phyloP scores from a whole-genome alignment of 129 eudicot species.

The Pittosporum tobira region DNA sequence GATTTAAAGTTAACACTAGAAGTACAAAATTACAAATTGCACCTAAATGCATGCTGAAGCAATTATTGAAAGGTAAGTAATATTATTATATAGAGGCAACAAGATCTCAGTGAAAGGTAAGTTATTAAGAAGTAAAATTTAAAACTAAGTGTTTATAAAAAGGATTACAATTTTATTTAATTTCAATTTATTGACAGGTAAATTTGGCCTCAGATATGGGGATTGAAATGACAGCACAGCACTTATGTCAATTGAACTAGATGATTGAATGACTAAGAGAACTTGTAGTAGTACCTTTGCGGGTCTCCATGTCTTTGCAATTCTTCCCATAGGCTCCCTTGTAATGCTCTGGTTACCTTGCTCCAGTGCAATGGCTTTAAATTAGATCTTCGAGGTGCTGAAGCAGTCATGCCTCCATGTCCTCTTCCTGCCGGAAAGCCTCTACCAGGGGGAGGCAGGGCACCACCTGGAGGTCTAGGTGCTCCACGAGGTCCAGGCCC shows the following conservation, averaged over 20 bases:
- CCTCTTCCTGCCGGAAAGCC: conserved; percentile 46
- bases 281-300: conserved; percentile 50
- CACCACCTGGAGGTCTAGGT: conserved; percentile 55
- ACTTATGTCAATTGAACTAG: neutral
- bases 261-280: neutral
- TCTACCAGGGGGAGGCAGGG: conserved; percentile 26
- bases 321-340: conserved; percentile 97
- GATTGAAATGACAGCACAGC: too few species aligned
- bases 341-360: conserved; percentile 80
- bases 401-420: conserved; percentile 47
- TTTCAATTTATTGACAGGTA: too few species aligned
- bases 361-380: conserved; percentile 95
- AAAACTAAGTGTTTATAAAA: neutral
- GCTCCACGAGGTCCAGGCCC: conserved; percentile 79
- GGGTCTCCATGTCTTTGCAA: conserved; percentile 70
- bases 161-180: neutral
- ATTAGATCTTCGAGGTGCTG: conserved; percentile 57
- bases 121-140: neutral
- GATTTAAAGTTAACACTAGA: conserved; percentile 8
- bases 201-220: too few species aligned
- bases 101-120: neutral
- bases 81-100: too few species aligned
- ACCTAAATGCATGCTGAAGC: neutral
- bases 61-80: neutral
- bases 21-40: neutral